Conservation (phyloP, 306 rosid species). For the Sindora glabra region DNA sequence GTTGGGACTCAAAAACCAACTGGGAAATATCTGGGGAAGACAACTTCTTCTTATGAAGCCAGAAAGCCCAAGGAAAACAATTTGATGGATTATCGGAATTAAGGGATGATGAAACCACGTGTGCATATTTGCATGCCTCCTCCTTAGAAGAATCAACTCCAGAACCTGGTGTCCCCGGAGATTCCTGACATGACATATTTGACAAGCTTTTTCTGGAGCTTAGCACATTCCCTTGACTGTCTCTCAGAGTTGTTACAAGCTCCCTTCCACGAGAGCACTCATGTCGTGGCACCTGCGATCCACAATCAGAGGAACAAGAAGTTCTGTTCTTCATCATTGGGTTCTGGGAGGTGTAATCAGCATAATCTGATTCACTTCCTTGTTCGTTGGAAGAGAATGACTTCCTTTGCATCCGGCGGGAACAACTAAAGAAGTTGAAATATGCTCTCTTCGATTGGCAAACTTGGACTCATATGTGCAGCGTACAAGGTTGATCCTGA, state of each 20-base stretch:
- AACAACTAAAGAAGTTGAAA: slow-evolving; percentile 57
- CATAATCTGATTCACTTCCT: slow-evolving; percentile 39
- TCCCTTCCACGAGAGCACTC: slow-evolving; percentile 28
- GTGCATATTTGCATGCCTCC: slow-evolving; percentile 23
- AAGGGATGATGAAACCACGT: slow-evolving; percentile 22
- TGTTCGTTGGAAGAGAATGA: slow-evolving; percentile 33
- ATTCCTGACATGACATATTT: slow-evolving; percentile 29
- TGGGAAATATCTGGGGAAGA: slow-evolving; percentile 32
- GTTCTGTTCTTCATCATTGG: slow-evolving; percentile 34
- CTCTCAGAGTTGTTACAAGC: slow-evolving; percentile 39
- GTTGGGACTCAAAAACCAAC: slow-evolving; percentile 13
- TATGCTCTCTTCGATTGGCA: slow-evolving; percentile 38
- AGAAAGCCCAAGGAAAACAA: slow-evolving; percentile 49
- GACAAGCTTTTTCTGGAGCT: slow-evolving; percentile 40
- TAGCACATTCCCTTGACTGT: slow-evolving; percentile 51
- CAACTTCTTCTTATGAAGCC: slow-evolving; percentile 44
- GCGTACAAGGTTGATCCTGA: slow-evolving; percentile 53
- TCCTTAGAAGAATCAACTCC: slow-evolving; percentile 31
- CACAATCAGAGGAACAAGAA: slow-evolving; percentile 32
- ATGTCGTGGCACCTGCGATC: slow-evolving; percentile 30
- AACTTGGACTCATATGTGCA: slow-evolving; percentile 33
- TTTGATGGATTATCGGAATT: slow-evolving; percentile 34
- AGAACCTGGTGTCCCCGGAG: slow-evolving; percentile 14
- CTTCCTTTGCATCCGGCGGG: slow-evolving; percentile 36
- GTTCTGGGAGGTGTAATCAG: slow-evolving; percentile 29